phyloP scores from a whole-genome alignment of 257 asterid species.

The Solanum pinnatisectum region DNA sequence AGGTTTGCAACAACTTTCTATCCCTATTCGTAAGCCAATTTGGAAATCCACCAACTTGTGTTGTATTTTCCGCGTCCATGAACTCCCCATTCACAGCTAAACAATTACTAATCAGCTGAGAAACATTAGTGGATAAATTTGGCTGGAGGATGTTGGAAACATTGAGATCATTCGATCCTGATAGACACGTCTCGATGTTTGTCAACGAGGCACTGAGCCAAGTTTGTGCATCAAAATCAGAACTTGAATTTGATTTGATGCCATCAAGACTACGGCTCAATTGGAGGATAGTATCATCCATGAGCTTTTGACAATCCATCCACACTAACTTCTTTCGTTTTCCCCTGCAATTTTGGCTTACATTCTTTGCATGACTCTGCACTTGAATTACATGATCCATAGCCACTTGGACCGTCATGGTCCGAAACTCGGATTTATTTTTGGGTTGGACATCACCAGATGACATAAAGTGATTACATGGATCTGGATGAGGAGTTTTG shows the following conservation, averaged over 20 bases:
- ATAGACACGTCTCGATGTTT: conserved; percentile 37
- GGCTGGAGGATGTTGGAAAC: conserved; percentile 40
- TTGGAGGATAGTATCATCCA: conserved; percentile 39
- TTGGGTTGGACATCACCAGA: conserved; percentile 16
- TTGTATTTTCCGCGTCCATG: background rate
- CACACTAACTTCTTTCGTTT: conserved; percentile 17
- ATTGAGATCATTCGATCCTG: conserved; percentile 42
- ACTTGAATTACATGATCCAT: conserved; percentile 36
- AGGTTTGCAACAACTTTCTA: conserved; percentile 31
- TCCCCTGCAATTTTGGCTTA: conserved; percentile 11
- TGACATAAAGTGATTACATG: conserved; percentile 42
- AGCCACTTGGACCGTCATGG: conserved; percentile 41
- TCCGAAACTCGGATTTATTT: conserved; percentile 32
- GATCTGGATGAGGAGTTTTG: conserved; percentile 54
- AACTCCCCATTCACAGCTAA: conserved; percentile 42
- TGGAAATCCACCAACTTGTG: conserved; percentile 20
- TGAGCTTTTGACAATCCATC: conserved; percentile 43
- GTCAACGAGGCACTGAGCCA: conserved; percentile 84
- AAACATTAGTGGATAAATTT: conserved; percentile 24
- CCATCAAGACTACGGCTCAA: conserved; percentile 28
- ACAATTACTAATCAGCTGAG: conserved; percentile 54
- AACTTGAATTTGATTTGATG: conserved; percentile 16
- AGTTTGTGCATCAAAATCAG: conserved; percentile 46
- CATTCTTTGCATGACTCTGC: conserved; percentile 11
- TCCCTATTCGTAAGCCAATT: conserved; percentile 29